Evolutionary conservation across 192 early-diverging fungal species (phyloP).

Genomic region (Podila clonocystis): DNA sequence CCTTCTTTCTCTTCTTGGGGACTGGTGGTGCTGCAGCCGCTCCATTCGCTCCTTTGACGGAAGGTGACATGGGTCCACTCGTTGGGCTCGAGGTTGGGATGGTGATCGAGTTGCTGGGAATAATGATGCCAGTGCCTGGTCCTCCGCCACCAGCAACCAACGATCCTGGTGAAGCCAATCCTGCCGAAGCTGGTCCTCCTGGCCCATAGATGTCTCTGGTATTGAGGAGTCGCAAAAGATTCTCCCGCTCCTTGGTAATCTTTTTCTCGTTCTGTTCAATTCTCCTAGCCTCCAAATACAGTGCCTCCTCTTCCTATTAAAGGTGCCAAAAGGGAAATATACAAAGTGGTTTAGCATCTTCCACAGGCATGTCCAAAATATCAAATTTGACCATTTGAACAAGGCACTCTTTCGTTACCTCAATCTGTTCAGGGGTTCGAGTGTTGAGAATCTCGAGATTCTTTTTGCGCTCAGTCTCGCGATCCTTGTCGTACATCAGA

Average conservation of each 20-base stretch:
- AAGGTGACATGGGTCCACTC: conserved; percentile 16
- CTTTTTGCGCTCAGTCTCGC: conserved; percentile 86
- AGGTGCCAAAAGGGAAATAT: neutral
- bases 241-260: conserved; percentile 82
- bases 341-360: no score
- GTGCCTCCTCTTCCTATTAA: conserved; percentile 78
- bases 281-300: conserved; percentile 81
- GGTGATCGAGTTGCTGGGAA: conserved; percentile 51
- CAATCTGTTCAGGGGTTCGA: conserved; percentile 81
- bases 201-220: conserved; percentile 58
- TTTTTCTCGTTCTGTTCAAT: conserved; percentile 85
- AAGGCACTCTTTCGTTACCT: conserved; percentile 24
- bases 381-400: neutral
- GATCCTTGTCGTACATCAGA: conserved; percentile 60
- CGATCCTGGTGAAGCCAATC: conserved; percentile 23
- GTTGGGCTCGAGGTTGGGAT: conserved; percentile 31
- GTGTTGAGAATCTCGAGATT: conserved; percentile 76
- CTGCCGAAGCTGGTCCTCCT: conserved; percentile 41
- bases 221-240: conserved; percentile 71
- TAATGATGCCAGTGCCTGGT: conserved; percentile 47
- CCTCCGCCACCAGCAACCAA: conserved; percentile 23
- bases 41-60: conserved; percentile 1
- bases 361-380: no score
- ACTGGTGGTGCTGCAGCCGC: conserved; percentile 2
- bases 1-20: conserved; percentile 42